Conservation (phyloP, 768 basidiomycete species). For the Boletus tylopilopsis region DNA sequence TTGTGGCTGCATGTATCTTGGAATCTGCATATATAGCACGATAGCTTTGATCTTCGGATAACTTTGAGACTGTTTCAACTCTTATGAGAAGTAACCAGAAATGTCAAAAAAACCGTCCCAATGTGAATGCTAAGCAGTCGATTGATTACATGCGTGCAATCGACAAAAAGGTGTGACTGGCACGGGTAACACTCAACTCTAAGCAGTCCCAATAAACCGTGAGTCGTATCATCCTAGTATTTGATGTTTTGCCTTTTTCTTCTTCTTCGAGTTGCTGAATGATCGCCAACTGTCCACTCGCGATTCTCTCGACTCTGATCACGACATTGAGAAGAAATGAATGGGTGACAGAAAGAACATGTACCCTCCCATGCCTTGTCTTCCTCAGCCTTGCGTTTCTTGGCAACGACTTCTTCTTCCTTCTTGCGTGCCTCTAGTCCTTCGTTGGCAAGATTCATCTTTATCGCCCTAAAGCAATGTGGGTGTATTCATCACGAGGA, state of each 20-base stretch:
- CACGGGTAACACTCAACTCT: constrained; percentile 16
- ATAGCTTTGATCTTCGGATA: too few relatives aligned
- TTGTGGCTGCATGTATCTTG: too few relatives aligned
- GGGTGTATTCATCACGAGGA: background rate
- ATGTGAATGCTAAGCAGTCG: background rate
- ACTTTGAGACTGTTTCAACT: too few relatives aligned
- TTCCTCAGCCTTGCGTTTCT: constrained; percentile 86
- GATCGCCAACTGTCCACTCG: constrained; percentile 83
- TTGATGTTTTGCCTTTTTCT: constrained; percentile 70
- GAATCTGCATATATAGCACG: too few relatives aligned
- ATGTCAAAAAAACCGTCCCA: too few relatives aligned
- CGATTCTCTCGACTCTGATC: constrained; percentile 66
- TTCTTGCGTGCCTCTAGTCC: constrained; percentile 91
- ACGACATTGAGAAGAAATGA: background rate
- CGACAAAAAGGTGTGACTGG: constrained; percentile 2
- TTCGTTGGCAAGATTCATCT: constrained; percentile 90
- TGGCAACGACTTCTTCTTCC: constrained; percentile 74
- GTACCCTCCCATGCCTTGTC: constrained; percentile 88
- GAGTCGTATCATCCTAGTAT: constrained; percentile 56
- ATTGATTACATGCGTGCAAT: constrained; percentile 10
- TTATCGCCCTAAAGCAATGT: constrained; percentile 63
- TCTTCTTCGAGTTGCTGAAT: constrained; percentile 71
- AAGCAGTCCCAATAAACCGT: background rate
- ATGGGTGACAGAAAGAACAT: constrained; percentile 3
- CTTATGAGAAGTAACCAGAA: too few relatives aligned